A percentile compares a stretch with the other conserved stretches of the same genome.
These are phyloP conservation scores for Polytrichum commune DNA, from an alignment of 225 moss, liverwort and hornwort species.

Conservation along the genomic window DNA sequence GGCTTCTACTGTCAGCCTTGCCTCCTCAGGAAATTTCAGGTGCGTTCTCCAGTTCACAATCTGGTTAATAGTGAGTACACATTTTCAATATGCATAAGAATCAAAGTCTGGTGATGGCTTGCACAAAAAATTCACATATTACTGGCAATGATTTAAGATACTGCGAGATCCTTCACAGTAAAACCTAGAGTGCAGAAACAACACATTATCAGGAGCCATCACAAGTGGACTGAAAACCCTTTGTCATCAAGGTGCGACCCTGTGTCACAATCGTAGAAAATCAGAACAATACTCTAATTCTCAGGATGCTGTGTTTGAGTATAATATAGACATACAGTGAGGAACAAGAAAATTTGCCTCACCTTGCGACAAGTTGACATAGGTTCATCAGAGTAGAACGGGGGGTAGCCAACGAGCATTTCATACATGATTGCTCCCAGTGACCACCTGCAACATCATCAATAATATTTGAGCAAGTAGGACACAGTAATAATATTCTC, in stretches of 20 bases:
- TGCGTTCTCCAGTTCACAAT: slow-evolving; percentile 74
- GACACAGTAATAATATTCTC: too few species aligned
- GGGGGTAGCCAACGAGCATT: slow-evolving; percentile 98
- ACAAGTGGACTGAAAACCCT: too few species aligned
- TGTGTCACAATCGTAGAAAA: too few species aligned
- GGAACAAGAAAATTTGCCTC: not conserved
- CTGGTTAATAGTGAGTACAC: slow-evolving; percentile 10
- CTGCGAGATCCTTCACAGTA: too few species aligned
- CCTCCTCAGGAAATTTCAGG: slow-evolving; percentile 67
- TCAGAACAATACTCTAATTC: too few species aligned
- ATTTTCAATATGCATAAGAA: not conserved
- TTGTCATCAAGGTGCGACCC: too few species aligned
- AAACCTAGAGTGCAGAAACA: too few species aligned
- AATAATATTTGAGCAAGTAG: too few species aligned
- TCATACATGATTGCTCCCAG: slow-evolving; percentile 99
- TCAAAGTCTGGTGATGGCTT: not conserved
- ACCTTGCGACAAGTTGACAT: slow-evolving; percentile 99
- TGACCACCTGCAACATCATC: slow-evolving; percentile 76
- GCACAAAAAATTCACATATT: not conserved
- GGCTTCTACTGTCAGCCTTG: slow-evolving; percentile 51
- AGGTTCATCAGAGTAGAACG: slow-evolving; percentile 97
- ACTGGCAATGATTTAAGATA: not conserved
- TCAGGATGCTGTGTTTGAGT: too few species aligned
- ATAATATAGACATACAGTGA: too few species aligned
- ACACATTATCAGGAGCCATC: too few species aligned